These are phyloP conservation scores for Evansstolkia leycettana DNA, from an alignment of 495 filamentous ascomycete species.

Conservation along the genomic window DNA sequence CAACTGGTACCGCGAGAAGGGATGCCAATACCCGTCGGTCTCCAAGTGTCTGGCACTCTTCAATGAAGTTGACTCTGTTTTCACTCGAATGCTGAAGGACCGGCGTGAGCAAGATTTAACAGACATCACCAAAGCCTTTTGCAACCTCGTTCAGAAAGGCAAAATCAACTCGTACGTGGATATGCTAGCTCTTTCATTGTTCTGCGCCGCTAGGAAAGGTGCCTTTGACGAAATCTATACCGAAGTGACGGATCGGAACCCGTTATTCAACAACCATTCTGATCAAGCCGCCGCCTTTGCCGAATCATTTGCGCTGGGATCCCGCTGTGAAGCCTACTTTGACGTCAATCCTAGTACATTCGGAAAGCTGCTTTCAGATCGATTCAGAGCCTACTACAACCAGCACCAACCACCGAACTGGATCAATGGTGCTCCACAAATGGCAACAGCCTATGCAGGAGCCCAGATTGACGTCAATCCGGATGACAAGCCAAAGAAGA, in stretches of 20 bases:
- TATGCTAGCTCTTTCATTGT: conserved; percentile 40
- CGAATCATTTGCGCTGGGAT: conserved; percentile 47
- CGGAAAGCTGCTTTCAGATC: conserved; percentile 42
- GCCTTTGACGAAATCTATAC: conserved; percentile 49
- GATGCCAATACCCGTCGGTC: conserved; percentile 27
- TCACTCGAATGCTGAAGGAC: conserved; percentile 27
- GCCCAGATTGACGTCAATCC: conserved; percentile 46
- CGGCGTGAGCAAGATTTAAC: conserved; percentile 29
- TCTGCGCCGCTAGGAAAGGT: conserved; percentile 41
- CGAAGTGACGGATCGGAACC: conserved; percentile 47
- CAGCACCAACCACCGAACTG: conserved; percentile 38
- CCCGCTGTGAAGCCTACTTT: conserved; percentile 49
- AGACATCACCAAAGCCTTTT: conserved; percentile 23
- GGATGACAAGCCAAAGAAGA: conserved; percentile 25
- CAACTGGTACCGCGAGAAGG: conserved; percentile 38
- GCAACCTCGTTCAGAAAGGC: conserved; percentile 22
- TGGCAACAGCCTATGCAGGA: conserved; percentile 41
- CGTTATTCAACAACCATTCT: conserved; percentile 40
- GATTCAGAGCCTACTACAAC: conserved; percentile 37
- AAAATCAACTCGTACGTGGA: conserved; percentile 35
- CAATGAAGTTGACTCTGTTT: conserved; percentile 27
- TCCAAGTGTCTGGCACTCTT: conserved; percentile 31
- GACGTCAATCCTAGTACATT: conserved; percentile 41
- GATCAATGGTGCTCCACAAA: conserved; percentile 35
- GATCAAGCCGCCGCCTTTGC: conserved; percentile 51